Base-by-base conservation (phyloP, 139 green algal genomes). In the Yamagishiella unicocca region DNA sequence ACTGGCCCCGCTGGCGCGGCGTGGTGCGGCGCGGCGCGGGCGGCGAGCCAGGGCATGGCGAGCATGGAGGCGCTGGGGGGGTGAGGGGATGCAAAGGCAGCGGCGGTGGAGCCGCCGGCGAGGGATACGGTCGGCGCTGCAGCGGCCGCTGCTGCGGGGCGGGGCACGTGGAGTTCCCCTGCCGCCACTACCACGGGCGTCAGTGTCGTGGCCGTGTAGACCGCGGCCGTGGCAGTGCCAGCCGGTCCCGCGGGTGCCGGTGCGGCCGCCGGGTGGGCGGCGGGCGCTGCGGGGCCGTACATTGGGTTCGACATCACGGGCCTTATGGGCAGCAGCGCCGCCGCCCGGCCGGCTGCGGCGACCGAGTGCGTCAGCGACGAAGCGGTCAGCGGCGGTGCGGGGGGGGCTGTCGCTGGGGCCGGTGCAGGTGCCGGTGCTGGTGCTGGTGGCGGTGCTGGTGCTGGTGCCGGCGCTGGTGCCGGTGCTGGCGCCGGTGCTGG, bases 1-100 rank as follows among this genome's bases (percentile, higher is more conserved):
- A 22, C 25, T 3, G 40, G 25, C 42, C 71, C 71, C 7, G 71
- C 42, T 24, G 42, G 42, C 71, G 43, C 8, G 25, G 43, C 31
- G 27, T 27, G 10, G 25, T 62, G 27, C 27, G 42, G 14, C 27
- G 42, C 42, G 5, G 72, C 9, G 17, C 38, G 70, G 38, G 40
- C 43, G 10, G 72, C 72, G 27, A 80, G 72, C 72, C 72, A 80
- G 43, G 72, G 72, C 72, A 64, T 80, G 43, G 72, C 72, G 14
- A 62, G 43, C 72, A 62, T 42, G 22, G 45, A 8, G 2, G 72
- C 72, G 37, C 38, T 78, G 70, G 70, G 40, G n/a, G n/a, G n/a
- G n/a, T n/a, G n/a, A n/a, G n/a, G n/a, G n/a, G n/a, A n/a, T n/a
- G n/a, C n/a, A n/a, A n/a, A n/a, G n/a, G n/a, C n/a, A n/a, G n/a